phyloP scores from a whole-genome alignment of 139 green algal genomes.

The Marvania coccoides region DNA sequence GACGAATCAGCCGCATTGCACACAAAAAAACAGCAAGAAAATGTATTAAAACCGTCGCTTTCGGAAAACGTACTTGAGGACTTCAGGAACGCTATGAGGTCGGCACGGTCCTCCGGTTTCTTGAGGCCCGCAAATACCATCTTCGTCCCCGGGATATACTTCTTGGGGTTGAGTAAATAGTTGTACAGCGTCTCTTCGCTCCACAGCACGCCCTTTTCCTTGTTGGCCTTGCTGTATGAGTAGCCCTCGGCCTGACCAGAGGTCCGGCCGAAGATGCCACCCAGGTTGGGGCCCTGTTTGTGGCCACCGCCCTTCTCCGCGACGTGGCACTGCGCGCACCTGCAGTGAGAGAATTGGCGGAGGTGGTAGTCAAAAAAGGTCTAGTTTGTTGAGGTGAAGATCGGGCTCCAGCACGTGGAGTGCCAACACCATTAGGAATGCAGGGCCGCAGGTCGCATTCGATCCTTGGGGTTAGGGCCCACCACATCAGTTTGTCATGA shows the following conservation, averaged over 20 bases:
- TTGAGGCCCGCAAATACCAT: slow-evolving; percentile 99
- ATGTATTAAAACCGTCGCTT: no score
- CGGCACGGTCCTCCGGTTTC: slow-evolving; percentile 82
- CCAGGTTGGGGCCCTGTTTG: slow-evolving; percentile 97
- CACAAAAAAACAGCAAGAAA: neutral
- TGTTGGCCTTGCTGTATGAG: slow-evolving; percentile 96
- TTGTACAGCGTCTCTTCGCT: slow-evolving; percentile 86
- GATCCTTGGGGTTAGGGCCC: no score
- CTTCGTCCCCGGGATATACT: slow-evolving; percentile 95
- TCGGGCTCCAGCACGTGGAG: no score
- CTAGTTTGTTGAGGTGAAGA: no score
- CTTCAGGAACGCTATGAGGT: slow-evolving; percentile 87
- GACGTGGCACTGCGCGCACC: slow-evolving; percentile 87
- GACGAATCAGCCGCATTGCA: neutral
- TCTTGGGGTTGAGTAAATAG: slow-evolving; percentile 97
- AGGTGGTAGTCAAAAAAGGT: no score
- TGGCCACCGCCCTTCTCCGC: slow-evolving; percentile 86
- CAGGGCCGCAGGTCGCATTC: no score
- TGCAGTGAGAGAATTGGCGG: neutral
- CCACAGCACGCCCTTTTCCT: slow-evolving; percentile 86
- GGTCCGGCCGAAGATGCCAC: slow-evolving; percentile 85
- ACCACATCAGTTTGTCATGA: no score
- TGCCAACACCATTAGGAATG: no score
- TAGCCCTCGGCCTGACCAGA: slow-evolving; percentile 74
- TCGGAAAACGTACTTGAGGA: no score